Conservation (phyloP, 768 basidiomycete species). For the Mycena sanguinolenta region DNA sequence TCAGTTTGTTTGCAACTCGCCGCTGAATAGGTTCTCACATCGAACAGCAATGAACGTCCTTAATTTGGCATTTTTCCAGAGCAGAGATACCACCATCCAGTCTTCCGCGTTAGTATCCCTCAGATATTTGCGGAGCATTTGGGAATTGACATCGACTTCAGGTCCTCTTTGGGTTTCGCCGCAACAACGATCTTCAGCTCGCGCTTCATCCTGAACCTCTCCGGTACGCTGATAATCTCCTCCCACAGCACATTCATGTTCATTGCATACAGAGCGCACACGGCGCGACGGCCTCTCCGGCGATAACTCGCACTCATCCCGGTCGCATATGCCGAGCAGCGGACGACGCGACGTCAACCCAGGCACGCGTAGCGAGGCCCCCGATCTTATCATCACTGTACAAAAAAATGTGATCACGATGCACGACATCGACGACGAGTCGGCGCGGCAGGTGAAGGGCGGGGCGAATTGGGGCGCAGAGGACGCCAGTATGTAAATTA, state of each 20-base stretch:
- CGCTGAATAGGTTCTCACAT: background rate
- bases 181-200: conserved; percentile 6
- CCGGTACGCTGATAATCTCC: background rate
- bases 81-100: conserved; percentile 14
- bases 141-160: background rate
- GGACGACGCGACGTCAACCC: too few species aligned
- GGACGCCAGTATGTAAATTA: background rate
- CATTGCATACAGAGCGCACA: background rate
- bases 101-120: conserved; percentile 5
- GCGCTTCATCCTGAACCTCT: conserved; percentile 3
- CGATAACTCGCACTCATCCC: conserved; percentile 17
- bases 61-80: conserved; percentile 29
- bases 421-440: conserved; percentile 22
- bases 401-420: conserved; percentile 29
- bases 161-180: background rate
- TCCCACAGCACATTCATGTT: background rate
- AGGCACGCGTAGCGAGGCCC: background rate
- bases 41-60: conserved; percentile 22
- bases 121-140: background rate
- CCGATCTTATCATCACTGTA: conserved; percentile 18
- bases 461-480: background rate
- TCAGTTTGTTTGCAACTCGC: background rate
- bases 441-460: background rate
- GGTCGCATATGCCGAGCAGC: background rate
- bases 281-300: conserved; percentile 25